phyloP scores from a whole-genome alignment of 2,329 filamentous ascomycete species.

The Epichloe festucae region DNA sequence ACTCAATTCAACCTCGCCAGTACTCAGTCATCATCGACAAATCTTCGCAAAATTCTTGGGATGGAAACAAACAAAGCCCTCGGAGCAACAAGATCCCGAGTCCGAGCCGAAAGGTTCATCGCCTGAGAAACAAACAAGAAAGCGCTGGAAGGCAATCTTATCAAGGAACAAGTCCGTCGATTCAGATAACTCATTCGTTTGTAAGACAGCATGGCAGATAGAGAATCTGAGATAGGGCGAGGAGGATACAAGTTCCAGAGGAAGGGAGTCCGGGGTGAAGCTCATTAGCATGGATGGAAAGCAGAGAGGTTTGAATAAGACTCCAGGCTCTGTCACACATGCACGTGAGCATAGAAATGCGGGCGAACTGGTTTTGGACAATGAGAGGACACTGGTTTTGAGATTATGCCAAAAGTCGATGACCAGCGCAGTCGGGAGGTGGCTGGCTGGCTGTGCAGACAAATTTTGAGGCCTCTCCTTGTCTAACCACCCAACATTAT shows the following conservation, averaged over 20 bases:
- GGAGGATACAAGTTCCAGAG: background rate
- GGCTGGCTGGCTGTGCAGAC: background rate
- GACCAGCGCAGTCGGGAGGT: background rate
- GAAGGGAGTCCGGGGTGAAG: background rate
- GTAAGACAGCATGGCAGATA: slow-evolving; percentile 6
- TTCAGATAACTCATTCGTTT: slow-evolving; percentile 10
- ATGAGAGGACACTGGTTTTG: background rate
- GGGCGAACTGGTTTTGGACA: background rate
- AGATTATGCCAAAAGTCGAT: background rate
- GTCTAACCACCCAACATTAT: background rate
- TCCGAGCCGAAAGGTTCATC: background rate
- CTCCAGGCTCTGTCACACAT: background rate
- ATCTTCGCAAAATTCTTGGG: background rate
- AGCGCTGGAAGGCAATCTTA: background rate
- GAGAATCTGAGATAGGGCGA: slow-evolving; percentile 2
- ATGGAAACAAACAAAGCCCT: background rate
- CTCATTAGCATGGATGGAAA: background rate
- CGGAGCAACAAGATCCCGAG: background rate
- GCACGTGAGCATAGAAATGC: background rate
- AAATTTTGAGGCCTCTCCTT: background rate
- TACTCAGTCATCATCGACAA: background rate
- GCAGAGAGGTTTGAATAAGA: too few relatives aligned
- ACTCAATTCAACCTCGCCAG: background rate
- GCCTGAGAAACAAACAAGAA: background rate
- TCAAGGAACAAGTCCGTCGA: slow-evolving; percentile 4